Percentiles rank a stretch among this genome's conserved stretches.
Evolutionary conservation across 768 basidiomycete species (phyloP).

Genomic region (Kwoniella dejecticola): DNA sequence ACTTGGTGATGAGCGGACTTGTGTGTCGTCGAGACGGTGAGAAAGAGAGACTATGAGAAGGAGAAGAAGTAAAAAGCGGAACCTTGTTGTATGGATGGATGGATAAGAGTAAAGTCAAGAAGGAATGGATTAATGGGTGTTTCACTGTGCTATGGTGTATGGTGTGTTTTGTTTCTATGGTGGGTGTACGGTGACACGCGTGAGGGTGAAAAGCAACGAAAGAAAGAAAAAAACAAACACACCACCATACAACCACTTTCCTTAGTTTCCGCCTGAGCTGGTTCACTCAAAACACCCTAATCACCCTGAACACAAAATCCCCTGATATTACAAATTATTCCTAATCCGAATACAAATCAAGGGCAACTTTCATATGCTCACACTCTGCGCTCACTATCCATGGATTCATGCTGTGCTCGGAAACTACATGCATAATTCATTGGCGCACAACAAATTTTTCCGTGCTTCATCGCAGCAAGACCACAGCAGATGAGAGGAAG

Average conservation of each 20-base stretch:
- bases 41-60: constrained; percentile 13
- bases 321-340: not conserved
- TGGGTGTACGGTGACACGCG: not conserved
- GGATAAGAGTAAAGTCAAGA: not conserved
- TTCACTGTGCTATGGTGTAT: constrained; percentile 2
- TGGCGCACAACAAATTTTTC: not conserved
- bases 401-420: not conserved
- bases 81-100: not conserved
- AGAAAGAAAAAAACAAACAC: constrained; percentile 1
- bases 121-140: constrained; percentile 6
- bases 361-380: no score
- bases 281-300: not conserved
- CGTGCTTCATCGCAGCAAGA: not conserved
- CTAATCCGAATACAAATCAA: not conserved
- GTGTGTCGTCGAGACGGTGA: constrained; percentile 14
- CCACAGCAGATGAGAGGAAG: not conserved
- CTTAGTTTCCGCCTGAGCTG: constrained; percentile 4
- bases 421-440: not conserved
- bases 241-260: not conserved
- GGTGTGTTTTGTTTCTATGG: constrained; percentile 1
- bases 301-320: not conserved
- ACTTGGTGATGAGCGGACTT: not conserved
- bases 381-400: not conserved
- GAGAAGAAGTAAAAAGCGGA: not conserved
- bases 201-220: not conserved